Base-by-base conservation (phyloP, 805 yeast genomes). In the Alloascoidea africana region DNA sequence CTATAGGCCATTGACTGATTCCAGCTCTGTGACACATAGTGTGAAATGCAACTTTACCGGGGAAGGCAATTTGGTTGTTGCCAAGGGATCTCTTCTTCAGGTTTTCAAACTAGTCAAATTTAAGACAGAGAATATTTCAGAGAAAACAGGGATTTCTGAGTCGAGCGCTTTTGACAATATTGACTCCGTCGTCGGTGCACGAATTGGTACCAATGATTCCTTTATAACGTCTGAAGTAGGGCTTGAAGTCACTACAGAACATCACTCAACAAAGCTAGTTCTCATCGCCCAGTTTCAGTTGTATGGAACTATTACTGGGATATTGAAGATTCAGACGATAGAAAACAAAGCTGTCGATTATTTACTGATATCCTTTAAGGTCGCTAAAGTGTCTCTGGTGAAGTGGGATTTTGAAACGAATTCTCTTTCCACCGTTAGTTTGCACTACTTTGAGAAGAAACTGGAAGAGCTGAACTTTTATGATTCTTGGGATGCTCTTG, bases 381-480 rank as follows among this genome's bases (percentile, higher is more conserved):
- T 60, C 37, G 95, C 96, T 18, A 89, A 89, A 52, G 49, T 86
- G 32, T 81, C 93, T 0, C 56, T 87, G 14, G 56, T 89, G 18
- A 65, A 66, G 39, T 91, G 94, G 83, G 78, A 85, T 48, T 53
- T 56, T 3, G 54, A 49, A 3, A 51, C 47, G n/a, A 63, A 72
- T 44, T 48, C 68, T 1, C 62, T 89, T n/a, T 62, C 68, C 17
- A 83, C 96, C 0, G 66, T 73, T 1, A 81, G 94, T 37, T 60
- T 91, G 37, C 98, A 91, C 58, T 85, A 70, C 52, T 91, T 87
- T 54, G 96, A 89, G 47, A 70, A 73, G 34, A 71, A 72, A 17
- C 61, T 85, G 11, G 49, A 47, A 47, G 43, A 59, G 43, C 38
- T 52, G 5, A 46, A 52, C 17, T 45, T 56, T 40, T 40, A 48